phyloP scores from a whole-genome alignment of 1,284 basidiomycete genomes.

The Leccinum holopus region DNA sequence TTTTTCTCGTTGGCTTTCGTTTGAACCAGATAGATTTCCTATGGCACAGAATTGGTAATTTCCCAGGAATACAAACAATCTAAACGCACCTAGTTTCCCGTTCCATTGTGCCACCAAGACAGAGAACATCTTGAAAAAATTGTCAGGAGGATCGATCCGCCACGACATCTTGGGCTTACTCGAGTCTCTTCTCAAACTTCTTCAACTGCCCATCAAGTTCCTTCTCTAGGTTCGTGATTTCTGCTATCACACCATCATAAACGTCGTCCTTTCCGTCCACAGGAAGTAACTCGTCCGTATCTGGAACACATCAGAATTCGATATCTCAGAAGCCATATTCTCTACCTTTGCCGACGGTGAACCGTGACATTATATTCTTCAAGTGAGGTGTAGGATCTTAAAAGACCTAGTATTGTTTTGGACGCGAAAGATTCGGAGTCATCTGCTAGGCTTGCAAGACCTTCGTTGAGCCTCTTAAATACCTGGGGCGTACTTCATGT shows the following conservation, averaged over 20 bases:
- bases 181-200: constrained; percentile 57
- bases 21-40: constrained; percentile 90
- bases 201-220: constrained; percentile 67
- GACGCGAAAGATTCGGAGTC: constrained; percentile 74
- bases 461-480: constrained; percentile 72
- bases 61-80: not conserved
- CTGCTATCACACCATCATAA: constrained; percentile 75
- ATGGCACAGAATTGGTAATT: constrained; percentile 9
- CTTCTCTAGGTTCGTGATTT: constrained; percentile 68
- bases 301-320: constrained; percentile 34
- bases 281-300: constrained; percentile 69
- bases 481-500: constrained; percentile 45
- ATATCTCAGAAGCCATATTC: constrained; percentile 10
- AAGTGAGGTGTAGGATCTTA: constrained; percentile 67
- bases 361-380: constrained; percentile 74
- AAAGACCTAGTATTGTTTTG: constrained; percentile 67
- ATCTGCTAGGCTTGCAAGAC: constrained; percentile 62
- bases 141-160: constrained; percentile 7
- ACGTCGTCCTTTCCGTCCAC: constrained; percentile 78
- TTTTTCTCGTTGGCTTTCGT: constrained; percentile 58
- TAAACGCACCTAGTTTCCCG: constrained; percentile 68
- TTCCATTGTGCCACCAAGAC: constrained; percentile 81
- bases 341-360: constrained; percentile 58
- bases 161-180: constrained; percentile 39
- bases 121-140: constrained; percentile 47